Evolutionary conservation across 2,329 filamentous ascomycete genomes (phyloP).

Genomic region (Raffaelea albimanens): DNA sequence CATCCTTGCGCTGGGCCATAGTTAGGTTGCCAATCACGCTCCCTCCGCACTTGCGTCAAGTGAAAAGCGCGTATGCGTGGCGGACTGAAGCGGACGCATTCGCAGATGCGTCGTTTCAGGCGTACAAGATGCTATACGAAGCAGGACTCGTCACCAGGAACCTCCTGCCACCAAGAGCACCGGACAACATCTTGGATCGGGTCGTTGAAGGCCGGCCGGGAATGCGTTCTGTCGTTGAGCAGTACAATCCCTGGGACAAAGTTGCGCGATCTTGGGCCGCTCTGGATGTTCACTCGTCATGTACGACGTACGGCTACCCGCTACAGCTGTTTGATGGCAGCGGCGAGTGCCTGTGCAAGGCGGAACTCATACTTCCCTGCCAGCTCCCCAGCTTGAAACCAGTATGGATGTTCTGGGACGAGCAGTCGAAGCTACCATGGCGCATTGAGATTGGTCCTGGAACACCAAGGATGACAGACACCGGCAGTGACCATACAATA

Average conservation of each 20-base stretch:
- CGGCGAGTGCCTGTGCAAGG: conserved; percentile 22
- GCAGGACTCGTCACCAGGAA: conserved; percentile 69
- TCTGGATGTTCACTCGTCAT: not conserved
- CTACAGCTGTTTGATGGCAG: conserved; percentile 25
- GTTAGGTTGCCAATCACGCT: conserved; percentile 66
- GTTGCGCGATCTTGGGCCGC: conserved; percentile 33
- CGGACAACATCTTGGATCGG: conserved; percentile 10
- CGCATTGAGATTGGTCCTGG: conserved; percentile 19
- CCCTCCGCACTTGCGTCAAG: conserved; percentile 47
- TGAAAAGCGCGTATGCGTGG: conserved; percentile 50
- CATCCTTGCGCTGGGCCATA: conserved; percentile 36
- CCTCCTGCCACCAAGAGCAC: conserved; percentile 51
- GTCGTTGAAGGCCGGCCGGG: conserved; percentile 28
- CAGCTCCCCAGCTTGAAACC: conserved; percentile 25
- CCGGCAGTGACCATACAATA: conserved; percentile 30
- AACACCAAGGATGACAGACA: not conserved
- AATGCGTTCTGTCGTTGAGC: conserved; percentile 24
- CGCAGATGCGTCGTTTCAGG: conserved; percentile 76
- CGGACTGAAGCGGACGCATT: conserved; percentile 59
- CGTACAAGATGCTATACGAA: conserved; percentile 60
- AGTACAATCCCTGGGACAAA: conserved; percentile 36
- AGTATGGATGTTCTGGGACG: conserved; percentile 31
- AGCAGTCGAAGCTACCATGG: conserved; percentile 22
- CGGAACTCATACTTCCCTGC: conserved; percentile 34
- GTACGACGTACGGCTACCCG: conserved; percentile 18